Conservation (phyloP, 768 basidiomycete genomes). For the Mrakia blollopis region DNA sequence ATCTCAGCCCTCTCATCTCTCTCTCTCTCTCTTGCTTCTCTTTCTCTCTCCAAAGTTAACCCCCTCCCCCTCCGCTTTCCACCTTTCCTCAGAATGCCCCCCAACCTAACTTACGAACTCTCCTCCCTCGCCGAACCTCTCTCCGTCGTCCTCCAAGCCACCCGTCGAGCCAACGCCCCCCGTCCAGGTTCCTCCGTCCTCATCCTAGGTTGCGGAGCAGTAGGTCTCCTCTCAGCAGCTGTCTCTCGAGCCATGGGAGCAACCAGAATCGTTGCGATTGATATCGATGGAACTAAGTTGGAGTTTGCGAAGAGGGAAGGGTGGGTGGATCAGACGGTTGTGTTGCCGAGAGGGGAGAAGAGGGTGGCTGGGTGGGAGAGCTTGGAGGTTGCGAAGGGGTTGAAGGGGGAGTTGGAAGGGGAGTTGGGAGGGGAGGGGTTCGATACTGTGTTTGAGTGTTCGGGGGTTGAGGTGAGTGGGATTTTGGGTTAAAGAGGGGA, state of each 20-base stretch:
- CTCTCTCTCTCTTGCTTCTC: background rate
- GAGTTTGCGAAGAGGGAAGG: conserved; percentile 70
- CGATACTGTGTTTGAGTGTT: conserved; percentile 91
- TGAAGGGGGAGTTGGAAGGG: conserved; percentile 51
- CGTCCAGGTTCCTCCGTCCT: conserved; percentile 68
- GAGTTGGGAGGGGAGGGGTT: conserved; percentile 65
- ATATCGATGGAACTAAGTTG: conserved; percentile 78
- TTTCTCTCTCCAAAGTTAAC: conserved; percentile 15
- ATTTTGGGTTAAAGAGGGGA: background rate
- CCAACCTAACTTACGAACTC: conserved; percentile 66
- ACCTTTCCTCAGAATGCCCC: conserved; percentile 52
- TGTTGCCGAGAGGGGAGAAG: conserved; percentile 54
- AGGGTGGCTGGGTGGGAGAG: conserved; percentile 64
- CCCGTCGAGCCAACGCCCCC: conserved; percentile 48
- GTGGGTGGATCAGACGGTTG: conserved; percentile 69
- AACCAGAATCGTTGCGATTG: conserved; percentile 49
- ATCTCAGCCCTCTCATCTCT: background rate
- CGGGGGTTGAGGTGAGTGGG: conserved; percentile 75
- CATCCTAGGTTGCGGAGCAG: conserved; percentile 87
- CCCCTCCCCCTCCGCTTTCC: conserved; percentile 12
- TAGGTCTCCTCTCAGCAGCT: conserved; percentile 71
- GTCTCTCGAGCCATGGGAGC: conserved; percentile 54
- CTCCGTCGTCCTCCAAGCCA: conserved; percentile 72
- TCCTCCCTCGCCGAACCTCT: conserved; percentile 91
- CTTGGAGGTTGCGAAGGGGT: conserved; percentile 31